Evolutionary conservation across 2,329 filamentous ascomycete species (phyloP).

Genomic region (Stemphylium lycopersici): DNA sequence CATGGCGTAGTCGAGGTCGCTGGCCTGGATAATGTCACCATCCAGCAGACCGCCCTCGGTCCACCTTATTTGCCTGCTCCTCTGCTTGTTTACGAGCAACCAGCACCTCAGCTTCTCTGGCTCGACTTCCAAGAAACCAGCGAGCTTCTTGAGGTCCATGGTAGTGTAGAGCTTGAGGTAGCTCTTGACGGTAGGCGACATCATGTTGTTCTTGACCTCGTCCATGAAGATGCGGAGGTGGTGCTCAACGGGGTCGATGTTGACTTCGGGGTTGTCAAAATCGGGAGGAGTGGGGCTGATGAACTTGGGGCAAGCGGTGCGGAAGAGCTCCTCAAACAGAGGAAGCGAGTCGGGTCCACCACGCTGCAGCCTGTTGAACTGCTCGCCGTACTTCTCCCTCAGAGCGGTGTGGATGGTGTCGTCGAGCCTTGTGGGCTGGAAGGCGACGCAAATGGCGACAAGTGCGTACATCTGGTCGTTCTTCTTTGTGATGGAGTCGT

Average conservation of each 20-base stretch:
- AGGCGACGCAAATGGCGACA: constrained; percentile 97
- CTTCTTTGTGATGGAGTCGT: constrained; percentile 99
- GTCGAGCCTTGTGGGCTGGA: constrained; percentile 95
- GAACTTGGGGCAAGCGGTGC: constrained; percentile 97
- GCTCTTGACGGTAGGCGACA: constrained; percentile 95
- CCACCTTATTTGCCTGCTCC: constrained; percentile 95
- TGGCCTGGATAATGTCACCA: constrained; percentile 89
- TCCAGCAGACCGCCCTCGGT: constrained; percentile 87
- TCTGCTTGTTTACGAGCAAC: constrained; percentile 97
- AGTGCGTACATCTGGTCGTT: constrained; percentile 99
- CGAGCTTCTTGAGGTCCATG: constrained; percentile 98
- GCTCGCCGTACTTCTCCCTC: constrained; percentile 98
- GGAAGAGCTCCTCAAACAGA: constrained; percentile 98
- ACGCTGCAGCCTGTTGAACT: constrained; percentile 94
- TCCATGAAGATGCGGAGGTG: constrained; percentile 99
- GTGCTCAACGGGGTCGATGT: constrained; percentile 97
- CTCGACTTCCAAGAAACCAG: constrained; percentile 94
- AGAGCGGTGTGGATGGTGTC: constrained; percentile 99
- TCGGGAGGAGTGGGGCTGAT: constrained; percentile 96
- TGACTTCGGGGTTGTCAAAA: constrained; percentile 95
- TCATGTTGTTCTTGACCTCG: constrained; percentile 99
- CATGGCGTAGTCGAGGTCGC: constrained; percentile 95
- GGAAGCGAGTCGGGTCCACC: constrained; percentile 94
- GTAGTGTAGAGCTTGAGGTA: constrained; percentile 99
- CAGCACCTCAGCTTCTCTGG: constrained; percentile 94